Base-by-base conservation (phyloP, 352 stramenopile genomes). In the Thalassiosira hispida region DNA sequence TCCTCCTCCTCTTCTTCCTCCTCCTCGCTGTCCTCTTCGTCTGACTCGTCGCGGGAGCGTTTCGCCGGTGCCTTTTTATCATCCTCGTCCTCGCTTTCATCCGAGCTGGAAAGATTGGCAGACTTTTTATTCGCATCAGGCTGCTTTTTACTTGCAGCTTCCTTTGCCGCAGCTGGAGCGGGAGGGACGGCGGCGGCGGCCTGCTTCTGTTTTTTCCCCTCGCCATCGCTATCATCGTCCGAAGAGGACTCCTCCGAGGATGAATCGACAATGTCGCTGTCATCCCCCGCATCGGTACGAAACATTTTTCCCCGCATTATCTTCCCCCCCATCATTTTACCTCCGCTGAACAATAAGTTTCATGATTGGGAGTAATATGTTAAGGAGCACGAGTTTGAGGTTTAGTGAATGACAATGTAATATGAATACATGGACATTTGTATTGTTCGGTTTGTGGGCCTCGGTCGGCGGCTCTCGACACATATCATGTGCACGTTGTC, bases 71-170 rank as follows among this genome's bases (percentile, higher is more conserved):
- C 71, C 11, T 63, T 72, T 0, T 57, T 44, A 33, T 70, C 52
- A 14, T 59, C 67, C 16, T 74, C 56, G 9, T 78, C 67, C 11
- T 77, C 55, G 16, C 38, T 59, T 86, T 64, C 84, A 85, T 64
- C 77, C 64, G 31, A 81, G 72, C 66, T 92, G 9, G 84, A 91
- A 16, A 87, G 87, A 68, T 88, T 93, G 55, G 89, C 91, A 61
- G 91, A 91, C 73, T 86, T 85, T 29, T 77, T 91, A 27, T 72
- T 61, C 0, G 74, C 77, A 60, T 52, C 66, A 49, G 65, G 67
- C 35, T 16, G 11, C 40, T 47, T 47, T 16, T 47, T 47, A 12
- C 31, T 38, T 8, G 40, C 40, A 14, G 40, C 51, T 22, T n/a
- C 59, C 52, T 29, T 47, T 3, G 59, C 51, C 16, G 63, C 38